Evolutionary conservation across 768 basidiomycete species (phyloP).

Genomic region (Auriscalpium orientale): DNA sequence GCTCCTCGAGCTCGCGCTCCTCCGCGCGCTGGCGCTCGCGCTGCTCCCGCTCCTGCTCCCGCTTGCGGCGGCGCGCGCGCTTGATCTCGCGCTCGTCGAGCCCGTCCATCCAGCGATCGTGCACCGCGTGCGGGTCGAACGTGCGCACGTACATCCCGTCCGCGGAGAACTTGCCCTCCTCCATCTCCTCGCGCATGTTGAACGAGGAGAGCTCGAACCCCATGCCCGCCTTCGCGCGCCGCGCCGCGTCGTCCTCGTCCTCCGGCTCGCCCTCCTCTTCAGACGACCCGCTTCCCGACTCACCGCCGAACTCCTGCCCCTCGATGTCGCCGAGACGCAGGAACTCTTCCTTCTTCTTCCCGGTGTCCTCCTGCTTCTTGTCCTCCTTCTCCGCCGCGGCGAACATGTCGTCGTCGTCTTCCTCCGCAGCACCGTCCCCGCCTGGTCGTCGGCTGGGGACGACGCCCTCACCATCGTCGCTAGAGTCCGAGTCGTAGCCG

Average conservation of each 20-base stretch:
- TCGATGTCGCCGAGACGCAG: constrained; percentile 91
- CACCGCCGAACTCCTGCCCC: constrained; percentile 82
- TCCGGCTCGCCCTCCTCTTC: constrained; percentile 42
- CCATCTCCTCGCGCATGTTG: constrained; percentile 99
- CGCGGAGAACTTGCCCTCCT: constrained; percentile 93
- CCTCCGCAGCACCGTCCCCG: constrained; percentile 37
- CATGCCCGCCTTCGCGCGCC: constrained; percentile 79
- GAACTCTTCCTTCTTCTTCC: constrained; percentile 61
- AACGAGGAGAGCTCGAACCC: constrained; percentile 91
- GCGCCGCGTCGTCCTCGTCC: constrained; percentile 74
- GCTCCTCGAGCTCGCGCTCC: constrained; percentile 62
- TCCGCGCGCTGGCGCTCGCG: constrained; percentile 62
- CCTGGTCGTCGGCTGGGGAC: constrained; percentile 62
- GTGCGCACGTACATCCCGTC: constrained; percentile 85
- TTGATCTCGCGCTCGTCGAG: constrained; percentile 81
- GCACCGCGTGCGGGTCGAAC: constrained; percentile 83
- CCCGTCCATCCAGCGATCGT: constrained; percentile 96
- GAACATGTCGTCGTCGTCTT: constrained; percentile 72
- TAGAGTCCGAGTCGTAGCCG: constrained; percentile 91
- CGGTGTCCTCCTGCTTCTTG: constrained; percentile 36
- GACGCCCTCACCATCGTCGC: constrained; percentile 91
- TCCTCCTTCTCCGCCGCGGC: constrained; percentile 63
- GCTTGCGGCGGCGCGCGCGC: constrained; percentile 68
- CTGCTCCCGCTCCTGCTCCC: constrained; percentile 66
- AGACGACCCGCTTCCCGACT: constrained; percentile 34